Conservation (phyloP, 2,329 filamentous ascomycete species). For the Anisogramma anomala region DNA sequence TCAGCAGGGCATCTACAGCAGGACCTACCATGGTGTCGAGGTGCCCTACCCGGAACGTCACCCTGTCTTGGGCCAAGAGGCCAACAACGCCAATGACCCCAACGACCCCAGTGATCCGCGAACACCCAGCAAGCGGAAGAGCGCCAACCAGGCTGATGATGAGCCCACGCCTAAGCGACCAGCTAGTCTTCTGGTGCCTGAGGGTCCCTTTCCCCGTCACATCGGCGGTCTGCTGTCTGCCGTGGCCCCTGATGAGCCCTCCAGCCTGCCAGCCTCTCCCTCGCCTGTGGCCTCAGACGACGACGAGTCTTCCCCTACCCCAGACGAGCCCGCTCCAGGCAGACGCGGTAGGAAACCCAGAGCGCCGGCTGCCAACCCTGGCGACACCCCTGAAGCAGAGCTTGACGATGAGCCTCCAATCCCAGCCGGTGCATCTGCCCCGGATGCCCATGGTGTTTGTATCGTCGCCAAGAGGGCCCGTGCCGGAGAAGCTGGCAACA, state of each 20-base stretch:
- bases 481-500: constrained; percentile 31
- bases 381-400: constrained; percentile 10
- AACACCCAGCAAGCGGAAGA: constrained; percentile 35
- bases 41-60: constrained; percentile 30
- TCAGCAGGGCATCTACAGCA: constrained; percentile 31
- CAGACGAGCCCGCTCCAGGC: constrained; percentile 9
- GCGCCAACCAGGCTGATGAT: constrained; percentile 37
- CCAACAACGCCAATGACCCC: constrained; percentile 3
- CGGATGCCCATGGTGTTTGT: constrained; percentile 42
- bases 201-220: constrained; percentile 27
- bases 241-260: constrained; percentile 21
- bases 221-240: constrained; percentile 28
- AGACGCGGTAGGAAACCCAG: constrained; percentile 11
- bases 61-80: constrained; percentile 27
- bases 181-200: constrained; percentile 18
- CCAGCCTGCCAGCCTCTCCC: constrained; percentile 16
- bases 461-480: constrained; percentile 30
- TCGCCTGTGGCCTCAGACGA: constrained; percentile 17
- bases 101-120: constrained; percentile 16
- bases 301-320: constrained; percentile 11
- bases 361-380: constrained; percentile 1
- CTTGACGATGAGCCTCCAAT: constrained; percentile 18
- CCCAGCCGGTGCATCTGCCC: constrained; percentile 30
- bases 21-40: constrained; percentile 29
- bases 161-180: constrained; percentile 38